Base-by-base conservation (phyloP, 2,329 filamentous ascomycete genomes). In the Beauveria brongniartii region DNA sequence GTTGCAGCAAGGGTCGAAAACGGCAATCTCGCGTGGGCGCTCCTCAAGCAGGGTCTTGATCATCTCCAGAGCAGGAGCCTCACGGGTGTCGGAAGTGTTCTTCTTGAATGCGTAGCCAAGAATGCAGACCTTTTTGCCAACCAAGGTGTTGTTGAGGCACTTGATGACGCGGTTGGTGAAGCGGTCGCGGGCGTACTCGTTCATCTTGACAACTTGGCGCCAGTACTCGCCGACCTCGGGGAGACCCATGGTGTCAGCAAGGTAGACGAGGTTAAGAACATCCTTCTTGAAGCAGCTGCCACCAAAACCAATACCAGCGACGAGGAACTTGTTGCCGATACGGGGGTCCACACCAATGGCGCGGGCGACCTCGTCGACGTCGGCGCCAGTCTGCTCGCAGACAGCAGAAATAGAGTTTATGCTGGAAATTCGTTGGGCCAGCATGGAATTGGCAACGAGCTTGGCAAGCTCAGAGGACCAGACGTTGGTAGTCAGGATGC, bases 201-300 rank as follows among this genome's bases (percentile, higher is more conserved):
- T 93, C 78, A 92, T 89, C 67, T 81, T 82, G 63, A 91, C 81
- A 3, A 93, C 88, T 61, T 85, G 81, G 63, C 80, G 79, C 89
- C 89, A 93, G 75, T 92, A 92, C 64, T 85, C 81, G 40, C 85
- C 87, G 0, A 92, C 88, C 67, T 92, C 87, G 4, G 82, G 80
- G 12, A 92, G 77, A 56, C 86, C 82, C 59, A 91, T 78, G 3
- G 82, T 84, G 67, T 90, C 86, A 18, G 89, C 86, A 34, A 92
- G 79, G 73, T 92, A 91, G 20, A 87, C 82, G 43, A 93, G 76
- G 71, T 83, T 89, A 54, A 90, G 78, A 47, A 92, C 83, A 69
- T 93, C 90, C 74, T 93, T 93, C 72, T 88, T 85, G 78, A 93
- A 92, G 73, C 90, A 93, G 63, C 85, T 89, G 22, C 90, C 90